phyloP scores from a whole-genome alignment of 83 land plant species.

The Thuja plicata region DNA sequence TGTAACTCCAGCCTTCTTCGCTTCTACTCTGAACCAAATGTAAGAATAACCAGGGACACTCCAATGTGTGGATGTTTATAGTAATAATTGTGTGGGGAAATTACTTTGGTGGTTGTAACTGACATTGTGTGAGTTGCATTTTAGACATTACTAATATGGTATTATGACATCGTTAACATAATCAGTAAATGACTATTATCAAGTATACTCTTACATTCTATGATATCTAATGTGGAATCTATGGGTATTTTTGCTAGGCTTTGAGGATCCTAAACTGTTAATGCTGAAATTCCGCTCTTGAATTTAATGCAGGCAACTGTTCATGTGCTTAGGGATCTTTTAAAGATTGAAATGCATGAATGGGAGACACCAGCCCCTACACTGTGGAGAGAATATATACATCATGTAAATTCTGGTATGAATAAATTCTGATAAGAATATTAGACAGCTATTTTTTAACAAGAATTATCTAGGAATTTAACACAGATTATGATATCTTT shows the following conservation, averaged over 20 bases:
- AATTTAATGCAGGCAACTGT: constrained; percentile 49
- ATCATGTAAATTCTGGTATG: constrained; percentile 63
- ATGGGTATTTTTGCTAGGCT: neutral
- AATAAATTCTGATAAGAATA: neutral
- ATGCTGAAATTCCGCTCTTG: neutral
- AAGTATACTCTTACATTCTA: too few species aligned
- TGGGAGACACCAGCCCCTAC: constrained; percentile 90
- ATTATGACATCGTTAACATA: too few species aligned
- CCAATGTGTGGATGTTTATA: too few species aligned
- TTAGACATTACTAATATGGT: too few species aligned
- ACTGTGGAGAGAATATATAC: constrained; percentile 81
- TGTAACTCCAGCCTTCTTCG: too few species aligned
- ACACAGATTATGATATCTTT: neutral
- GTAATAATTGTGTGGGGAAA: too few species aligned
- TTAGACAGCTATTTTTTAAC: neutral
- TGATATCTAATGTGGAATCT: neutral
- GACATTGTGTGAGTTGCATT: too few species aligned
- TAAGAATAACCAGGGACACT: too few species aligned
- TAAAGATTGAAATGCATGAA: constrained; percentile 67
- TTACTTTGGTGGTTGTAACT: too few species aligned
- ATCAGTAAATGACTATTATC: too few species aligned
- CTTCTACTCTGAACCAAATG: too few species aligned
- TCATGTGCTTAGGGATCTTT: constrained; percentile 46
- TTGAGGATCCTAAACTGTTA: neutral
- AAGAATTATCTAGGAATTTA: neutral